phyloP scores from a whole-genome alignment of 2,329 filamentous ascomycete species.

The Microsporum audouinii region DNA sequence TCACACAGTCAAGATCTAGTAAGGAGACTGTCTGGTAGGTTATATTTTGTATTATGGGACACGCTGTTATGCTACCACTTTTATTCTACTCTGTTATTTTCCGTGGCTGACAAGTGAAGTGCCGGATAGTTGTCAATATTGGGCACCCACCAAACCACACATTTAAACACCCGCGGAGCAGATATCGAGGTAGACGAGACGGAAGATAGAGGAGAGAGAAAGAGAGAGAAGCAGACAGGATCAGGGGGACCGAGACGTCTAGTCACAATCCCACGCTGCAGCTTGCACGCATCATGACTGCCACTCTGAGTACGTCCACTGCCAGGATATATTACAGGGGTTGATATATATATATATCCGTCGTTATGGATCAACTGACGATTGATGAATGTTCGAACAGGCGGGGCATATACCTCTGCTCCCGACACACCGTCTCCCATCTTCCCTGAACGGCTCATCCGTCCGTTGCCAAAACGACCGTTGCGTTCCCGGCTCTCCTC shows the following conservation, averaged over 20 bases:
- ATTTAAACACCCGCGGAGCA: background rate
- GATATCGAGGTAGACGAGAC: background rate
- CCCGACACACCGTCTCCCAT: conserved; percentile 65
- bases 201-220: background rate
- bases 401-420: conserved; percentile 40
- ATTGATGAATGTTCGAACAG: conserved; percentile 21
- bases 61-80: too few relatives aligned
- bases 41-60: too few relatives aligned
- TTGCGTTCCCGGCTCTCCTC: conserved; percentile 78
- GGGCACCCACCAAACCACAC: conserved; percentile 6
- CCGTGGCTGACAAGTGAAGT: background rate
- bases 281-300: background rate
- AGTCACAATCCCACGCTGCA: background rate
- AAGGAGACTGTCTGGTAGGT: too few relatives aligned
- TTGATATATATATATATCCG: background rate
- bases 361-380: background rate
- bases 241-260: background rate
- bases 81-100: too few relatives aligned
- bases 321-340: background rate
- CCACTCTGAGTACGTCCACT: background rate
- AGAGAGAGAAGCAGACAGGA: background rate
- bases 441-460: conserved; percentile 83
- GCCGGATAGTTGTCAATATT: background rate
- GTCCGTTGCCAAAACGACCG: conserved; percentile 78
- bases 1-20: too few relatives aligned